Percentiles rank a stretch among this genome's conserved stretches.
Conservation (phyloP, 2,329 filamentous ascomycete species). For the Cercospora sojina region DNA sequence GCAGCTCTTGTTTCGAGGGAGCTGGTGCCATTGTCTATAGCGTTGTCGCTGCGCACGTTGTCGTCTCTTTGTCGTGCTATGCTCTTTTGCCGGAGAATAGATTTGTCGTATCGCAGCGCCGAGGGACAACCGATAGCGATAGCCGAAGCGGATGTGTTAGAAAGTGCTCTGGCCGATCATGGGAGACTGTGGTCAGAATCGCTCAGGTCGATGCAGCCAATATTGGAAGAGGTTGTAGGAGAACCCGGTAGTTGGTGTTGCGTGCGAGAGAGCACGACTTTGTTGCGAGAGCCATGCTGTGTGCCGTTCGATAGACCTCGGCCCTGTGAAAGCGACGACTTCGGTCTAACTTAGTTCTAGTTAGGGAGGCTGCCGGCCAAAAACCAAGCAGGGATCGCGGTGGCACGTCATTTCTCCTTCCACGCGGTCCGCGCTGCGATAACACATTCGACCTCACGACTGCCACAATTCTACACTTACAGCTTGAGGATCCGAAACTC, state of each 20-base stretch:
- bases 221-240: not conserved
- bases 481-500: not conserved
- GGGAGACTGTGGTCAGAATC: not conserved
- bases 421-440: not conserved
- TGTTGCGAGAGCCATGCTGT: not conserved
- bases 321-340: slow-evolving; percentile 4
- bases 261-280: not conserved
- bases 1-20: slow-evolving; percentile 57
- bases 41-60: not conserved
- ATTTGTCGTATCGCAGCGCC: not conserved
- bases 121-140: slow-evolving; percentile 6
- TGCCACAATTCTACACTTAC: not conserved
- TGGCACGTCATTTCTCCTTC: not conserved
- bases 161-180: not conserved
- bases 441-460: not conserved
- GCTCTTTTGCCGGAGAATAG: not conserved
- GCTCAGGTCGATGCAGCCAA: not conserved
- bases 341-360: too few species aligned
- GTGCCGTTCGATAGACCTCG: slow-evolving; percentile 4
- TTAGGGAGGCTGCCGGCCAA: slow-evolving; percentile 4
- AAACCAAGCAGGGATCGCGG: not conserved
- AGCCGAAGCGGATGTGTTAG: slow-evolving; percentile 1
- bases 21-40: slow-evolving; percentile 26
- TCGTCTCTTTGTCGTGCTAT: not conserved
- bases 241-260: not conserved